Conservation (phyloP, 2,329 filamentous ascomycete genomes). For the Calonectria pseudoreteaudii region DNA sequence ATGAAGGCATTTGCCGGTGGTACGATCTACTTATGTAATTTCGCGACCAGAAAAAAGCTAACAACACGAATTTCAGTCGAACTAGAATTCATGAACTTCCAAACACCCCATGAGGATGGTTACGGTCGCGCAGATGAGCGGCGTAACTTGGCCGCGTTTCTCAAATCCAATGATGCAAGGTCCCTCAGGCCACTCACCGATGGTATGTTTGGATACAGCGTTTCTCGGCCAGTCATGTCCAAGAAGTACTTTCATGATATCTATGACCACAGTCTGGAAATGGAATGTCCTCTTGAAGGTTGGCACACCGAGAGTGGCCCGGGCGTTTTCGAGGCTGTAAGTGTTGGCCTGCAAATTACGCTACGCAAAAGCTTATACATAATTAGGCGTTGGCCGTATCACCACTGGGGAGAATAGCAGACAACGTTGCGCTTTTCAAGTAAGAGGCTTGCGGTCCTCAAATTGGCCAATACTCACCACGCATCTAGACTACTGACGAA, state of each 20-base stretch:
- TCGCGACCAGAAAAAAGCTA: not conserved
- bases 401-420: constrained; percentile 62
- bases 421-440: constrained; percentile 80
- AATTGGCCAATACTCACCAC: constrained; percentile 52
- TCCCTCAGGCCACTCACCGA: constrained; percentile 61
- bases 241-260: constrained; percentile 88
- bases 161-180: not conserved
- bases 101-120: not conserved
- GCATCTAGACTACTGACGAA: constrained; percentile 61
- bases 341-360: constrained; percentile 35
- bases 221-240: constrained; percentile 81
- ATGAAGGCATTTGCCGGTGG: not conserved
- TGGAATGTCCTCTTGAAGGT: constrained; percentile 79
- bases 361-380: not conserved
- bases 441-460: constrained; percentile 46
- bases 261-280: constrained; percentile 76
- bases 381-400: constrained; percentile 11
- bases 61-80: not conserved
- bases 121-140: not conserved
- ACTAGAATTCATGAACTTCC: constrained; percentile 1
- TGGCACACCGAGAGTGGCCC: constrained; percentile 89
- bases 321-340: constrained; percentile 53
- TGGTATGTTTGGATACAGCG: constrained; percentile 86
- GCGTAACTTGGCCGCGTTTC: not conserved
- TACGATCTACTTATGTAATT: not conserved